Percentiles rank a stretch among this genome's conserved stretches.
These are phyloP conservation scores for Microdochium bolleyi DNA, from an alignment of 2,329 filamentous ascomycete species.

Conservation along the genomic window DNA sequence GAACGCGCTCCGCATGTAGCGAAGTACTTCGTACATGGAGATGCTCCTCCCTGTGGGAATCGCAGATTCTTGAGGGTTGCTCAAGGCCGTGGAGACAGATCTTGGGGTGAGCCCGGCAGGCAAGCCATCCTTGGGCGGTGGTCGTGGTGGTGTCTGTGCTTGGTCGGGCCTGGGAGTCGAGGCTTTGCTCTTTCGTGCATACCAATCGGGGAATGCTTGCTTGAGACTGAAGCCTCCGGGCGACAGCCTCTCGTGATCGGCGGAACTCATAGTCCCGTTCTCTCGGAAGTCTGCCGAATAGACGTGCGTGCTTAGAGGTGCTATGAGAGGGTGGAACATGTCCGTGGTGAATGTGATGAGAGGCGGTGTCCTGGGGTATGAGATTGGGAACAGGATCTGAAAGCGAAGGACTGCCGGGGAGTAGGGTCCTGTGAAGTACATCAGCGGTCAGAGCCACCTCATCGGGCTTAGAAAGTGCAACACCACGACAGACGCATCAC, in stretches of 20 bases:
- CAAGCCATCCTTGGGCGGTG: conserved; percentile 14
- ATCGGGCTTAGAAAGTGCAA: background rate
- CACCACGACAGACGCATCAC: conserved; percentile 3
- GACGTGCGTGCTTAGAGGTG: conserved; percentile 88
- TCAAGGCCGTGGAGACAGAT: conserved; percentile 16
- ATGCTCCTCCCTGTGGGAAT: conserved; percentile 33
- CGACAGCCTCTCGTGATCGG: conserved; percentile 73
- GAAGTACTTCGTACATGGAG: conserved; percentile 60
- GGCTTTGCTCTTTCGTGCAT: conserved; percentile 49
- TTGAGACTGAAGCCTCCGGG: conserved; percentile 86
- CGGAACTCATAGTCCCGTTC: conserved; percentile 71
- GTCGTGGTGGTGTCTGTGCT: conserved; percentile 18
- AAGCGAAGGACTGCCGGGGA: conserved; percentile 81
- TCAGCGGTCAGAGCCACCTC: conserved; percentile 8
- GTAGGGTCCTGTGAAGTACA: conserved; percentile 63
- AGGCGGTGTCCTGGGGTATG: conserved; percentile 73
- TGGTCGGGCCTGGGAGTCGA: conserved; percentile 8
- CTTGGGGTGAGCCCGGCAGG: conserved; percentile 13
- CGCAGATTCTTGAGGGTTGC: conserved; percentile 26
- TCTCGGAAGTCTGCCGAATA: conserved; percentile 75
- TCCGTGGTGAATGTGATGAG: conserved; percentile 84
- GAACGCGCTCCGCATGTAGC: conserved; percentile 78
- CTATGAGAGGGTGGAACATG: conserved; percentile 90
- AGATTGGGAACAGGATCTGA: conserved; percentile 76
- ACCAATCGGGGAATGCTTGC: conserved; percentile 89